phyloP scores from a whole-genome alignment of 208 protist genomes.

The Acanthamoeba triangularis region DNA sequence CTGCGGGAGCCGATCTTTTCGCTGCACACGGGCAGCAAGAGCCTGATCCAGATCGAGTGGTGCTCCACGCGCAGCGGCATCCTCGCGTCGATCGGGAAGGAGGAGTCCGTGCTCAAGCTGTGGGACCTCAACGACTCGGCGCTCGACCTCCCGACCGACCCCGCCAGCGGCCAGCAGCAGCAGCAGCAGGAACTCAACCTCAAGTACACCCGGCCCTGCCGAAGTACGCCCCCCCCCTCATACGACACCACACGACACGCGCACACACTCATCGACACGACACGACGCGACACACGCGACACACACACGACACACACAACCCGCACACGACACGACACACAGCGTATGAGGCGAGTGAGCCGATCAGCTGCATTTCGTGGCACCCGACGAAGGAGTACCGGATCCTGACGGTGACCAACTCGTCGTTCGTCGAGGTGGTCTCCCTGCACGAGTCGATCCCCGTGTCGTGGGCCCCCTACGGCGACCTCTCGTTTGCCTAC shows the following conservation, averaged over 20 bases:
- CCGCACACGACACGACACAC: not conserved
- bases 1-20: slow-evolving; percentile 78
- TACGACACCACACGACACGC: not conserved
- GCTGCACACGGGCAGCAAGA: slow-evolving; percentile 72
- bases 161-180: not conserved
- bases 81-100: slow-evolving; percentile 79
- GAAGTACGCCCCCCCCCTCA: slow-evolving; percentile 28
- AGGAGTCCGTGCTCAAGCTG: slow-evolving; percentile 77
- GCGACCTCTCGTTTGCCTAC: slow-evolving; percentile 79
- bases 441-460: slow-evolving; percentile 84
- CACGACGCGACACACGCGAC: not conserved
- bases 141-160: slow-evolving; percentile 1
- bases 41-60: slow-evolving; percentile 82
- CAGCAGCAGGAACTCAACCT: slow-evolving; percentile 60
- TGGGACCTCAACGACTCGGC: slow-evolving; percentile 82
- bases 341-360: slow-evolving; percentile 59
- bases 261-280: not conserved
- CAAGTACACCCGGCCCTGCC: slow-evolving; percentile 44
- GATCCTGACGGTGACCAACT: slow-evolving; percentile 81
- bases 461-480: slow-evolving; percentile 80
- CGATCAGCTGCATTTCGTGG: slow-evolving; percentile 80
- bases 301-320: not conserved
- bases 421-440: slow-evolving; percentile 77
- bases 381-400: slow-evolving; percentile 83
- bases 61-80: slow-evolving; percentile 85